Percentiles rank a stretch among this genome's conserved stretches.
Evolutionary conservation across 768 basidiomycete species (phyloP).

Genomic region (Peribolospora kevripleyi): DNA sequence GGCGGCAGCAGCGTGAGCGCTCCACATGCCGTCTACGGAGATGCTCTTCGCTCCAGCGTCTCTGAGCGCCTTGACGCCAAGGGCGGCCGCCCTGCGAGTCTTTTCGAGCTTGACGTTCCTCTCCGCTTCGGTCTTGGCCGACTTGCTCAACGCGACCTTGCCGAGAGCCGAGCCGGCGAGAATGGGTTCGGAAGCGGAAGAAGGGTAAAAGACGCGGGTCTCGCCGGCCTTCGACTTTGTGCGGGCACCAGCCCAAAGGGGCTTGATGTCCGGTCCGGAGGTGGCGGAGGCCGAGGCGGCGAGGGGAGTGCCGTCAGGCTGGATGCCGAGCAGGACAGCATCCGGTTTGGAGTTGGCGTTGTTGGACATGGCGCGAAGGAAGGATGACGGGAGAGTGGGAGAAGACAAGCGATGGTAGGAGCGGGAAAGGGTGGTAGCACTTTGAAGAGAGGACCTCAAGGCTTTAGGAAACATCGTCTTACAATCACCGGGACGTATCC

Average conservation of each 20-base stretch:
- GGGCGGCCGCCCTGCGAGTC: conserved; percentile 43
- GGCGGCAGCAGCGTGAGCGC: conserved; percentile 30
- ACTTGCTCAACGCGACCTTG: conserved; percentile 3
- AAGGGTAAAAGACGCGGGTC: conserved; percentile 17
- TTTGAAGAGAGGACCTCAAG: too few relatives aligned
- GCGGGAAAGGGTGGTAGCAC: neutral
- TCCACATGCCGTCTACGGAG: conserved; percentile 30
- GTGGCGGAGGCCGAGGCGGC: neutral
- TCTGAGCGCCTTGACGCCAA: conserved; percentile 44
- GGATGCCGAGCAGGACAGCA: conserved; percentile 1
- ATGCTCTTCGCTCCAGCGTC: conserved; percentile 33
- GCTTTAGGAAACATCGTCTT: too few relatives aligned
- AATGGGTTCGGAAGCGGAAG: conserved; percentile 13
- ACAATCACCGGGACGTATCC: too few relatives aligned
- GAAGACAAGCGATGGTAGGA: neutral
- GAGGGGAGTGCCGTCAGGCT: neutral
- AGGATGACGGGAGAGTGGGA: neutral
- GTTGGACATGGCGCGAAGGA: conserved; percentile 3
- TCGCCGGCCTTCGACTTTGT: conserved; percentile 15
- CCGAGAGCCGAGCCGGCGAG: conserved; percentile 3
- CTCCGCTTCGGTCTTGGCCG: conserved; percentile 6
- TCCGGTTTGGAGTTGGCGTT: neutral
- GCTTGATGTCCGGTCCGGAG: neutral
- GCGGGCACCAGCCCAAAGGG: conserved; percentile 9
- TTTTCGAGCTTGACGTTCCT: conserved; percentile 4